phyloP scores from a whole-genome alignment of 495 filamentous ascomycete genomes.

The Penicillium arizonense region DNA sequence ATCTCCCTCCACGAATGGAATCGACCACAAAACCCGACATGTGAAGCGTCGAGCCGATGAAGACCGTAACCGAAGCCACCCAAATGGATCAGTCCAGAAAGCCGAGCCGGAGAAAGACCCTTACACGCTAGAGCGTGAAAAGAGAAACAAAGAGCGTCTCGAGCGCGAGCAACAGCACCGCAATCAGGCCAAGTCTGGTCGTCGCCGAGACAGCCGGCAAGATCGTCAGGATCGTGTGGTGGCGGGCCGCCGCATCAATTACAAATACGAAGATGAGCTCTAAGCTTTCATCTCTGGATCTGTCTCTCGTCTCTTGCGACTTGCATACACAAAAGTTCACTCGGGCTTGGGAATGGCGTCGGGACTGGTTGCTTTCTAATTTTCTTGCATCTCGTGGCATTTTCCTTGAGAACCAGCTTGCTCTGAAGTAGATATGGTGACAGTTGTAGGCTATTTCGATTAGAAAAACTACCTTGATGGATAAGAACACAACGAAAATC shows the following conservation, averaged over 20 bases:
- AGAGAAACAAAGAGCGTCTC: constrained; percentile 70
- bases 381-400: neutral
- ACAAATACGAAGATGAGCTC: constrained; percentile 60
- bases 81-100: constrained; percentile 8
- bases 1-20: constrained; percentile 38
- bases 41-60: constrained; percentile 34
- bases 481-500: neutral
- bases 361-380: neutral
- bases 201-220: constrained; percentile 50
- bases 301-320: neutral
- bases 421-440: constrained; percentile 3
- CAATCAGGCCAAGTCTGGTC: constrained; percentile 46
- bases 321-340: neutral
- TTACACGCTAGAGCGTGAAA: constrained; percentile 74
- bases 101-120: constrained; percentile 57
- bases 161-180: constrained; percentile 77
- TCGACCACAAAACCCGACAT: constrained; percentile 42
- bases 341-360: neutral
- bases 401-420: neutral
- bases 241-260: constrained; percentile 51
- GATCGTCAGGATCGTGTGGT: constrained; percentile 52
- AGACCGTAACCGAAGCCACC: constrained; percentile 19
- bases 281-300: neutral
- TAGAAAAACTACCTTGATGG: neutral
- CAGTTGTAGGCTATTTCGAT: neutral